phyloP scores from a whole-genome alignment of 768 basidiomycete genomes.

The Russula abietina region DNA sequence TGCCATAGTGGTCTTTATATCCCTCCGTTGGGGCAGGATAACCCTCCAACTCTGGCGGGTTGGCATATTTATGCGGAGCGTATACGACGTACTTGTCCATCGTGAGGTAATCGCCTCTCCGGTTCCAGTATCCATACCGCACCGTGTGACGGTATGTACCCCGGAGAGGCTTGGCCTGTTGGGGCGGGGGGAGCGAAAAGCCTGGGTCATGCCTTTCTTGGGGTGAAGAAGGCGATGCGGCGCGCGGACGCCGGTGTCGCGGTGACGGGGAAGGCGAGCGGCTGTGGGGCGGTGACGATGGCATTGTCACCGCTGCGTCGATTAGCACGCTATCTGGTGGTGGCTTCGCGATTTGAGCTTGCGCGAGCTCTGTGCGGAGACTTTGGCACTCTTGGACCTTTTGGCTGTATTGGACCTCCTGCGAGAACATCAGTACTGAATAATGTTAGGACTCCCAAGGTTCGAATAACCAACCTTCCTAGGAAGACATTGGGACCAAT shows the following conservation, averaged over 20 bases:
- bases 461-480: no score
- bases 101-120: conserved; percentile 68
- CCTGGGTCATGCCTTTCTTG: conserved; percentile 23
- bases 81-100: conserved; percentile 53
- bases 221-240: conserved; percentile 43
- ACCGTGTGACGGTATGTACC: conserved; percentile 30
- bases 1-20: conserved; percentile 50
- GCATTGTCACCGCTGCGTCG: no score
- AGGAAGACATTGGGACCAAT: no score
- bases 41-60: conserved; percentile 52
- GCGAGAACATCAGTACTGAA: no score
- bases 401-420: no score
- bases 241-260: conserved; percentile 37
- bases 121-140: conserved; percentile 65
- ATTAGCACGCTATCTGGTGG: no score
- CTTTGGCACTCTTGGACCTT: no score
- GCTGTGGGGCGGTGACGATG: conserved; percentile 33
- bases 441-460: no score
- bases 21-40: conserved; percentile 54
- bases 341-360: no score
- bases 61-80: conserved; percentile 49
- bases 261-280: conserved; percentile 36
- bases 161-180: conserved; percentile 31
- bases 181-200: conserved; percentile 25
- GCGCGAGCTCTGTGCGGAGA: no score